Percentiles rank a stretch among this genome's conserved stretches.
These are phyloP conservation scores for Penicillium nucicola DNA, from an alignment of 495 filamentous ascomycete species.

Conservation along the genomic window DNA sequence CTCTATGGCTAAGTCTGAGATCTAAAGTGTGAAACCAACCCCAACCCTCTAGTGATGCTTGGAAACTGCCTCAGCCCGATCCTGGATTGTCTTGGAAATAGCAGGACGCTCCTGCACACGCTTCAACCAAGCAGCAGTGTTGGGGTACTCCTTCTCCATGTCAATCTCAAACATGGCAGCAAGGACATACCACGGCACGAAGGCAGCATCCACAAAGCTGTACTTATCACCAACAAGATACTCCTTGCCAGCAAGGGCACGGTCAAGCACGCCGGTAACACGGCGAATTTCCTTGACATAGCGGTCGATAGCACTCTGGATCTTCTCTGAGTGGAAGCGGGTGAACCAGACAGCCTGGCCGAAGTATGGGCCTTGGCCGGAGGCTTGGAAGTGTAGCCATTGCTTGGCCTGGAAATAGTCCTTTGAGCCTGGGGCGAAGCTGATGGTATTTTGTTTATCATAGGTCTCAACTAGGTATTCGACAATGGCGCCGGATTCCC, in stretches of 20 bases:
- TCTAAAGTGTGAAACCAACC: too few relatives aligned
- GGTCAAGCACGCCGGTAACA: conserved; percentile 57
- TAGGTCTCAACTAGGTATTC: conserved; percentile 71
- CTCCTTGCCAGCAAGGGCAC: conserved; percentile 45
- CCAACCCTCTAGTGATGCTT: not conserved
- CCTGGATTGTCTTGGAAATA: conserved; percentile 38
- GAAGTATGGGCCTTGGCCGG: conserved; percentile 70
- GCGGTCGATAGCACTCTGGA: conserved; percentile 55
- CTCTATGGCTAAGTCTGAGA: too few relatives aligned
- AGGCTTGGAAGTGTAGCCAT: conserved; percentile 65
- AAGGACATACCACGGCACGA: conserved; percentile 50
- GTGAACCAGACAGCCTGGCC: conserved; percentile 58
- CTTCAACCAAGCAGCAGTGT: conserved; percentile 41
- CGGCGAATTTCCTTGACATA: conserved; percentile 60
- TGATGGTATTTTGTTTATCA: conserved; percentile 59
- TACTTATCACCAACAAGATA: conserved; percentile 59
- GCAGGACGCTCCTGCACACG: conserved; percentile 36
- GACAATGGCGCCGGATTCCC: conserved; percentile 73
- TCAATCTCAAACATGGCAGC: conserved; percentile 20
- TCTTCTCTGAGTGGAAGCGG: conserved; percentile 52
- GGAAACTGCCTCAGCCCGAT: conserved; percentile 22
- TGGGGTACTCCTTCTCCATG: conserved; percentile 37
- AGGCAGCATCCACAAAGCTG: conserved; percentile 58
- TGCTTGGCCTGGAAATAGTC: conserved; percentile 57
- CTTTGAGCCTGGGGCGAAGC: conserved; percentile 44